Evolutionary conservation across 2,329 filamentous ascomycete species (phyloP).

Genomic region (Hypoxylon sp.): DNA sequence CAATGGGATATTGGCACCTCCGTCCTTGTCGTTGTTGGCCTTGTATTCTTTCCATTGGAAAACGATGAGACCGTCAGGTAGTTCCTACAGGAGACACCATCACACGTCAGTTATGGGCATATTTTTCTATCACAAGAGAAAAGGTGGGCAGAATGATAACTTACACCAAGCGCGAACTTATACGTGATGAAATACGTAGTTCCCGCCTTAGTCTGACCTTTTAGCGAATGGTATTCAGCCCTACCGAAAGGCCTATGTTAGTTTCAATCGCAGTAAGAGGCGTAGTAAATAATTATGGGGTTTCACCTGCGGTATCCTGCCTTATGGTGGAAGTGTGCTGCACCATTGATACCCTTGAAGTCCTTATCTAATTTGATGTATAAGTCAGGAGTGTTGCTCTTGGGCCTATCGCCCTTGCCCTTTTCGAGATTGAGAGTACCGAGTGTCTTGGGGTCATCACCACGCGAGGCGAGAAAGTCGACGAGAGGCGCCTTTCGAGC

Average conservation of each 20-base stretch:
- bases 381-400: conserved; percentile 35
- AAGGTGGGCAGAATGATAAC: neutral
- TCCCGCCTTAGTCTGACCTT: conserved; percentile 36
- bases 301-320: conserved; percentile 36
- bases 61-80: conserved; percentile 38
- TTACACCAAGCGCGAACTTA: conserved; percentile 38
- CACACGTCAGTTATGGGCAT: neutral
- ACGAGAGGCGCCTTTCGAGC: conserved; percentile 24
- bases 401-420: conserved; percentile 27
- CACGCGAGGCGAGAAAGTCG: conserved; percentile 37
- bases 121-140: neutral
- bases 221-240: conserved; percentile 41
- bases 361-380: conserved; percentile 41
- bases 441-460: conserved; percentile 38
- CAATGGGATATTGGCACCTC: conserved; percentile 41
- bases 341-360: conserved; percentile 24
- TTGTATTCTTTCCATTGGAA: conserved; percentile 44
- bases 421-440: conserved; percentile 42
- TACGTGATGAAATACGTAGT: conserved; percentile 44
- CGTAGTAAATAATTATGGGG: too few relatives aligned
- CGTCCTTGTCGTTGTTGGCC: conserved; percentile 33
- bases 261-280: neutral
- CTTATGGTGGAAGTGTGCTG: conserved; percentile 43
- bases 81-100: conserved; percentile 12
- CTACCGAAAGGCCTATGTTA: conserved; percentile 17